Evolutionary conservation across 805 yeast genomes (phyloP).

Genomic region (Wickerhamomyces hampshirensis): DNA sequence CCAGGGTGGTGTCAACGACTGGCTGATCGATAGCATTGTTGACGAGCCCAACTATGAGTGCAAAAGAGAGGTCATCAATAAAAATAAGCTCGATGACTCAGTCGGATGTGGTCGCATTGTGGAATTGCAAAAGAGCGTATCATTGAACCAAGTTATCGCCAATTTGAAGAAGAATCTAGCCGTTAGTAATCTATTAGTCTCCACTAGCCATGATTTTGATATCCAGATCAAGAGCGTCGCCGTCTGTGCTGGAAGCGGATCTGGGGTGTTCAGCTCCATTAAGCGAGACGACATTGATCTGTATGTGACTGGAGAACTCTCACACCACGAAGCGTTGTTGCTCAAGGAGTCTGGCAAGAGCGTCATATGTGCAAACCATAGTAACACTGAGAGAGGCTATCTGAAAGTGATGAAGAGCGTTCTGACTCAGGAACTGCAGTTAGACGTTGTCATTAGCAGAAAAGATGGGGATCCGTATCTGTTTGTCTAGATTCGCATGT

Average conservation of each 20-base stretch:
- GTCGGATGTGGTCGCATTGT: slow-evolving; percentile 85
- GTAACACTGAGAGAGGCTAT: slow-evolving; percentile 91
- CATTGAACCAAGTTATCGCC: slow-evolving; percentile 40
- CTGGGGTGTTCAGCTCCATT: slow-evolving; percentile 77
- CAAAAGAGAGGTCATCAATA: slow-evolving; percentile 35
- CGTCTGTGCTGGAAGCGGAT: slow-evolving; percentile 95
- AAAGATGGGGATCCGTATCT: slow-evolving; percentile 22
- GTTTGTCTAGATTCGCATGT: slow-evolving; percentile 8
- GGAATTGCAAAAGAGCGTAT: slow-evolving; percentile 37
- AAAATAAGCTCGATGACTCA: slow-evolving; percentile 33
- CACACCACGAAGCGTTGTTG: slow-evolving; percentile 85
- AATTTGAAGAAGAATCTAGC: slow-evolving; percentile 51
- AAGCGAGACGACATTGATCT: slow-evolving; percentile 47
- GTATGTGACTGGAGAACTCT: slow-evolving; percentile 85
- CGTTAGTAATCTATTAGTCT: slow-evolving; percentile 59
- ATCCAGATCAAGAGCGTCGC: slow-evolving; percentile 55
- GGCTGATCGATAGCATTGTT: slow-evolving; percentile 65
- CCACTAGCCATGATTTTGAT: slow-evolving; percentile 29
- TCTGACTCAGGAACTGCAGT: slow-evolving; percentile 8
- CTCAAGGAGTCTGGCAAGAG: slow-evolving; percentile 66
- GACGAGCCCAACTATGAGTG: slow-evolving; percentile 24
- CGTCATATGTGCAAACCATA: slow-evolving; percentile 80
- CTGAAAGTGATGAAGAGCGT: slow-evolving; percentile 48
- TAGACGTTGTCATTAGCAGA: slow-evolving; percentile 14
- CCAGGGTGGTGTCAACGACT: slow-evolving; percentile 89